A percentile compares a stretch with the other conserved stretches of the same genome.
phyloP scores from a whole-genome alignment of 2,329 filamentous ascomycete species.

The Graphiopsis chlorocephala region DNA sequence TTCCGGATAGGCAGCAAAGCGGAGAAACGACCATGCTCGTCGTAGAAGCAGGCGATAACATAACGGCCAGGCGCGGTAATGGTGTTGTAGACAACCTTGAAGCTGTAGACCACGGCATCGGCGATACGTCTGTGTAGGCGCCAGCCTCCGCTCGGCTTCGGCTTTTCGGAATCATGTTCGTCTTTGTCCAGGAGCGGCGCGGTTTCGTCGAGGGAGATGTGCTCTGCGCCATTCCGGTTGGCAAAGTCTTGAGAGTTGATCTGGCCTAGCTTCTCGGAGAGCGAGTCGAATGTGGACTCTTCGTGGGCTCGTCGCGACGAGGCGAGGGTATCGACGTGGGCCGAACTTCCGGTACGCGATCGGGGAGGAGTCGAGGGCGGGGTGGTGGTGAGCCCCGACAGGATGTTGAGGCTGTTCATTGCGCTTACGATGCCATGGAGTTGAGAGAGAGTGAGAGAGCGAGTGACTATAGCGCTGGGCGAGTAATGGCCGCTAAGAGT shows the following conservation, averaged over 20 bases:
- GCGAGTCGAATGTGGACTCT: slow-evolving; percentile 19
- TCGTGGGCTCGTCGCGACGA: slow-evolving; percentile 14
- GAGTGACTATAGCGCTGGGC: not conserved
- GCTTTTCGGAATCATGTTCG: slow-evolving; percentile 24
- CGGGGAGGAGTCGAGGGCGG: slow-evolving; percentile 41
- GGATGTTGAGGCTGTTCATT: slow-evolving; percentile 97
- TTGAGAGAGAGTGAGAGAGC: slow-evolving; percentile 5
- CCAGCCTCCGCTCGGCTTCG: slow-evolving; percentile 30
- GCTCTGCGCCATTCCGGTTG: slow-evolving; percentile 20
- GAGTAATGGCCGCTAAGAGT: not conserved
- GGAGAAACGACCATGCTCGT: slow-evolving; percentile 75
- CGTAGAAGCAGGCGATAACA: slow-evolving; percentile 77
- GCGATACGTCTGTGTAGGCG: slow-evolving; percentile 67
- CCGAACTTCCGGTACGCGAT: slow-evolving; percentile 41
- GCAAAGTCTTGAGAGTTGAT: slow-evolving; percentile 19
- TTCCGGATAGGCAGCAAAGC: slow-evolving; percentile 70
- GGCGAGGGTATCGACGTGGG: slow-evolving; percentile 20
- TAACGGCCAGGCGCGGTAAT: slow-evolving; percentile 79
- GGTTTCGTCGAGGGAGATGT: slow-evolving; percentile 56
- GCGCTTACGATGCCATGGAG: slow-evolving; percentile 54
- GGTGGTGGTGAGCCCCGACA: slow-evolving; percentile 69
- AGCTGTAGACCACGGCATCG: slow-evolving; percentile 68
- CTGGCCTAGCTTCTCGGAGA: slow-evolving; percentile 27
- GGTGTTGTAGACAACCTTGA: slow-evolving; percentile 75
- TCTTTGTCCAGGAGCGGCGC: slow-evolving; percentile 59